A percentile compares a stretch with the other conserved stretches of the same genome.
These are phyloP conservation scores for Ashbya aceris DNA, from an alignment of 1,139 yeast genomes.

Conservation along the genomic window DNA sequence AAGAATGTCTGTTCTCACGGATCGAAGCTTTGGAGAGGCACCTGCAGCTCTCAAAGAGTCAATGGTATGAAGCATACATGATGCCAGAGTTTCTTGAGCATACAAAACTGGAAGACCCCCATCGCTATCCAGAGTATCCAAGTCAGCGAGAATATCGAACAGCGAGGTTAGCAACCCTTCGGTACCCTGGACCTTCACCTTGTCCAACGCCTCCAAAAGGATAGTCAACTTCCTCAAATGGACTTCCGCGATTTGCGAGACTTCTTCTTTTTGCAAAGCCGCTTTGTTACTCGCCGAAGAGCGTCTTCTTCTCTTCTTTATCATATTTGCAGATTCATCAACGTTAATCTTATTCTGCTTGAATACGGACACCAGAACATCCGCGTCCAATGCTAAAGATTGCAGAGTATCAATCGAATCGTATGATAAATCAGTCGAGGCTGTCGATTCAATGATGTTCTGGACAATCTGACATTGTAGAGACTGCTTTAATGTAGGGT, in stretches of 20 bases:
- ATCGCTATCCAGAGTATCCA: slow-evolving; percentile 81
- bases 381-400: slow-evolving; percentile 38
- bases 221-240: slow-evolving; percentile 74
- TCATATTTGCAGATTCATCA: slow-evolving; percentile 33
- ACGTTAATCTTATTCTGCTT: slow-evolving; percentile 39
- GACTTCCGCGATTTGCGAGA: slow-evolving; percentile 62
- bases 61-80: slow-evolving; percentile 71
- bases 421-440: slow-evolving; percentile 37
- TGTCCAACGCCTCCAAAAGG: slow-evolving; percentile 70
- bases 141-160: slow-evolving; percentile 71
- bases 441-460: slow-evolving; percentile 47
- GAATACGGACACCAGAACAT: slow-evolving; percentile 39
- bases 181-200: slow-evolving; percentile 34
- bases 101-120: slow-evolving; percentile 86
- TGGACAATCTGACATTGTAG: slow-evolving; percentile 49
- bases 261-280: slow-evolving; percentile 62
- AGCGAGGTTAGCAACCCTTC: slow-evolving; percentile 46
- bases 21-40: slow-evolving; percentile 47
- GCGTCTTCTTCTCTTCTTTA: slow-evolving; percentile 65
- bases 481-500: slow-evolving; percentile 48
- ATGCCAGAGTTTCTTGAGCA: slow-evolving; percentile 83
- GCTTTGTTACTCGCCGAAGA: slow-evolving; percentile 69
- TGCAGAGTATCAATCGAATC: slow-evolving; percentile 51
- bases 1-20: slow-evolving; percentile 78
- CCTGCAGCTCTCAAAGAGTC: slow-evolving; percentile 37